Percentiles rank a stretch among this genome's conserved stretches.
These are phyloP conservation scores for Solanum neorickii DNA, from an alignment of 257 asterid species.

Conservation along the genomic window DNA sequence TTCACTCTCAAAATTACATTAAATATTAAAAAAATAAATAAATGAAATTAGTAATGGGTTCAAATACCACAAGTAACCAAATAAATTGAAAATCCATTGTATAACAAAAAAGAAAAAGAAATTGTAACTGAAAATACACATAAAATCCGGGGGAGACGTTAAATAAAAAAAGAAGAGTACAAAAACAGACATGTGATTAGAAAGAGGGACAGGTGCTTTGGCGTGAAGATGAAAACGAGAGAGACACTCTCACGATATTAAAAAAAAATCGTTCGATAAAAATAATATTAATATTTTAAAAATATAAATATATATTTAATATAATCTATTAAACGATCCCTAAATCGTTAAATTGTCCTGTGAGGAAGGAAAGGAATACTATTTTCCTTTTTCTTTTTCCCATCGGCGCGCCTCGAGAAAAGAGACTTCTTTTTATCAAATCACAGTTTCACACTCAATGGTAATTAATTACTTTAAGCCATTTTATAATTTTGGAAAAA, in stretches of 20 bases:
- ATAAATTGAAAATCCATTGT: neutral
- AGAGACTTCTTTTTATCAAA: neutral
- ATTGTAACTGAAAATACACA: neutral
- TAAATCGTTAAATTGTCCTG: neutral
- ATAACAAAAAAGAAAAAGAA: neutral
- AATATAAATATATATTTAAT: too few relatives aligned
- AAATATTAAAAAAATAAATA: neutral
- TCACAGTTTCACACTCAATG: neutral
- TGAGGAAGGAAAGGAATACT: neutral
- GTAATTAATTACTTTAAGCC: neutral
- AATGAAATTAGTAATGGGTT: neutral
- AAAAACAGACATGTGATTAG: conserved; percentile 9
- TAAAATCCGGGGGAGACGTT: neutral
- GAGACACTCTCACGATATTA: neutral
- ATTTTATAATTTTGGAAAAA: conserved; percentile 6
- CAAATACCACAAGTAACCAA: neutral
- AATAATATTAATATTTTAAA: too few relatives aligned
- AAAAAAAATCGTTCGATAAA: neutral
- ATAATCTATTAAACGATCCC: too few relatives aligned
- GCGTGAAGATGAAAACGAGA: conserved; percentile 38
- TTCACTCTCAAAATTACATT: neutral
- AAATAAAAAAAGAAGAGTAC: neutral
- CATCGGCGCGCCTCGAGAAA: conserved; percentile 13
- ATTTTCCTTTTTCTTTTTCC: neutral
- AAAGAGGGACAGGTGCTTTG: conserved; percentile 50